Evolutionary conservation across 2,329 filamentous ascomycete species (phyloP).

Genomic region (Penicillium sp.): DNA sequence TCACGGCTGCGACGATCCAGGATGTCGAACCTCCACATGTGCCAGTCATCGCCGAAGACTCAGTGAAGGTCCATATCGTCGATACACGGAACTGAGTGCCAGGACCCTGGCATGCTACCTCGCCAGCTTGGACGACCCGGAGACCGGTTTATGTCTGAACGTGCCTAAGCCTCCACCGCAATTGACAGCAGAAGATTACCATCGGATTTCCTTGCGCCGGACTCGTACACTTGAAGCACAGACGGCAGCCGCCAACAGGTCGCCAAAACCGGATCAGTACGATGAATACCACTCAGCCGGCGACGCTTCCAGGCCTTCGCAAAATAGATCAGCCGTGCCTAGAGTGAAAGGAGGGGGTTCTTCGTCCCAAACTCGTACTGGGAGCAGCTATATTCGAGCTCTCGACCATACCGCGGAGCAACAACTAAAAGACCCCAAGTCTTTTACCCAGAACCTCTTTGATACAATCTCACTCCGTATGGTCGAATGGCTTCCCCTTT

Average conservation of each 20-base stretch:
- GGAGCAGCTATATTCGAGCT: constrained; percentile 15
- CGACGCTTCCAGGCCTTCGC: background rate
- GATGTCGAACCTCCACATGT: constrained; percentile 74
- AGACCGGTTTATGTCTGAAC: constrained; percentile 64
- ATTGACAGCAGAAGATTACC: constrained; percentile 24
- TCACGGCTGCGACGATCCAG: constrained; percentile 67
- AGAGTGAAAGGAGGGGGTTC: background rate
- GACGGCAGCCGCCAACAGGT: constrained; percentile 6
- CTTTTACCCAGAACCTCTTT: constrained; percentile 60
- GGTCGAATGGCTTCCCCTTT: constrained; percentile 48
- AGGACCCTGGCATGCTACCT: constrained; percentile 76
- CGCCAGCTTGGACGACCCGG: constrained; percentile 74
- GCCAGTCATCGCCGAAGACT: constrained; percentile 72
- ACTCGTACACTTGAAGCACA: constrained; percentile 29
- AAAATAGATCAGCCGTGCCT: background rate
- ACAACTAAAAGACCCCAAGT: constrained; percentile 55
- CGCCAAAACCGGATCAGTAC: background rate
- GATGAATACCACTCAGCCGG: background rate
- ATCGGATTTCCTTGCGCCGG: constrained; percentile 31
- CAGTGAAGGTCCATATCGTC: constrained; percentile 66
- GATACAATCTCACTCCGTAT: constrained; percentile 46
- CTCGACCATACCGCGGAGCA: constrained; percentile 25
- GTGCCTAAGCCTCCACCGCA: constrained; percentile 30
- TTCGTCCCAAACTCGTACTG: constrained; percentile 5
- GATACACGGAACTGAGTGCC: constrained; percentile 78